Percentiles rank a stretch among this genome's conserved stretches.
phyloP scores from a whole-genome alignment of 176 grass and related monocot species.

The Ensete glaucum region DNA sequence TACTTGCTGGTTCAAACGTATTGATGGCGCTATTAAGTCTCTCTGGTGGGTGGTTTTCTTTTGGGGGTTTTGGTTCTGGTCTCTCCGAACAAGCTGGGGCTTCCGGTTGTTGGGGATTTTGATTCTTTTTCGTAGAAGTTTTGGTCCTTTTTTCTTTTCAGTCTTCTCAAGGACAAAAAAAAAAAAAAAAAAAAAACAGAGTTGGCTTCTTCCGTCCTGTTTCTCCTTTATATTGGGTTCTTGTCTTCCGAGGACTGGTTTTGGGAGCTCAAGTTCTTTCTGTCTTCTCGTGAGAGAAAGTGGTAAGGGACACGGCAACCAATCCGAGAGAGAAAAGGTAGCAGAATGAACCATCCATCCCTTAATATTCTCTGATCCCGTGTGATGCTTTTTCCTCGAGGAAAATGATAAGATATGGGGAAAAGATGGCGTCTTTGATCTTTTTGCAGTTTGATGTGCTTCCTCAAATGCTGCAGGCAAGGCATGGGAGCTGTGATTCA shows the following conservation, averaged over 20 bases:
- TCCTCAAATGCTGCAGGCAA: conserved; percentile 16
- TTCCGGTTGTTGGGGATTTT: conserved; percentile 19
- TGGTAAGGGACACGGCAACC: neutral
- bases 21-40: too few relatives aligned
- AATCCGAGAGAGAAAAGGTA: neutral
- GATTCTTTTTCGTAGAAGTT: conserved; percentile 14
- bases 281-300: neutral
- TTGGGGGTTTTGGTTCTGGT: conserved; percentile 20
- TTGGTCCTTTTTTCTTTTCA: conserved; percentile 32
- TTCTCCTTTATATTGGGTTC: neutral
- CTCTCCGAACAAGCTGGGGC: conserved; percentile 16
- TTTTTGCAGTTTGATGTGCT: conserved; percentile 28
- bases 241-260: neutral
- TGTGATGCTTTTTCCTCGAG: too few relatives aligned
- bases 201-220: conserved; percentile 21
- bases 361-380: too few relatives aligned
- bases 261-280: neutral
- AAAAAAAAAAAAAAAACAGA: neutral
- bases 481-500: neutral
- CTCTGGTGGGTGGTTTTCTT: neutral
- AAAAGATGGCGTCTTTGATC: neutral
- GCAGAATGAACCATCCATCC: too few relatives aligned
- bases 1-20: too few relatives aligned
- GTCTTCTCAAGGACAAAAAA: conserved; percentile 23
- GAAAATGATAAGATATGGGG: neutral